Evolutionary conservation across 2,329 filamentous ascomycete genomes (phyloP).

Genomic region (Monosporascus cannonballus): DNA sequence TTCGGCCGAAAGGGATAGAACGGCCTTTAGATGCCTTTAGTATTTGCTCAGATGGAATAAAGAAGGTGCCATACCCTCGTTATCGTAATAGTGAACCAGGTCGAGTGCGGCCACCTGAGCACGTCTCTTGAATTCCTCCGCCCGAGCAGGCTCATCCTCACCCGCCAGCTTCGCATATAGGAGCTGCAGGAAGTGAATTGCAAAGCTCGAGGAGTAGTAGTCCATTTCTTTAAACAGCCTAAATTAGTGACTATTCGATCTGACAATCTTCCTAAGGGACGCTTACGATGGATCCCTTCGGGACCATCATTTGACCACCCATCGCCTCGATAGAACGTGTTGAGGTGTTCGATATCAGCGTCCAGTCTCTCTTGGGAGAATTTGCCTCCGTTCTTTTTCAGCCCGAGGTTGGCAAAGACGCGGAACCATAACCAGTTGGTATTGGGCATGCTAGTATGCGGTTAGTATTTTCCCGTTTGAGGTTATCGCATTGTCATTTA

Average conservation of each 20-base stretch:
- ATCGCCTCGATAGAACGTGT: constrained; percentile 75
- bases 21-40: constrained; percentile 34
- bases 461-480: constrained; percentile 7
- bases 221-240: constrained; percentile 56
- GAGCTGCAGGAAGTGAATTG: constrained; percentile 74
- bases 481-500: constrained; percentile 31
- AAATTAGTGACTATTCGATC: constrained; percentile 5
- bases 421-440: constrained; percentile 75
- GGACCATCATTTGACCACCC: constrained; percentile 82
- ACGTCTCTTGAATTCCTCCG: constrained; percentile 62
- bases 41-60: not conserved
- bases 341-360: constrained; percentile 69
- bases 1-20: constrained; percentile 71
- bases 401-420: constrained; percentile 73
- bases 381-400: constrained; percentile 67
- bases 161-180: constrained; percentile 68
- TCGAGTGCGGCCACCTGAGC: constrained; percentile 63
- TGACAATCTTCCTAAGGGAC: too few species aligned
- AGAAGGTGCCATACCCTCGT: constrained; percentile 38
- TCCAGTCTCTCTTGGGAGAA: constrained; percentile 66
- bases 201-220: constrained; percentile 78
- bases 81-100: constrained; percentile 70
- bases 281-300: constrained; percentile 61
- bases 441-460: constrained; percentile 56
- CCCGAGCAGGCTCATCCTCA: constrained; percentile 58